A percentile compares a stretch with the other conserved stretches of the same genome.
These are phyloP conservation scores for Pleurotus tuber-regium DNA, from an alignment of 768 basidiomycete species.

Conservation along the genomic window DNA sequence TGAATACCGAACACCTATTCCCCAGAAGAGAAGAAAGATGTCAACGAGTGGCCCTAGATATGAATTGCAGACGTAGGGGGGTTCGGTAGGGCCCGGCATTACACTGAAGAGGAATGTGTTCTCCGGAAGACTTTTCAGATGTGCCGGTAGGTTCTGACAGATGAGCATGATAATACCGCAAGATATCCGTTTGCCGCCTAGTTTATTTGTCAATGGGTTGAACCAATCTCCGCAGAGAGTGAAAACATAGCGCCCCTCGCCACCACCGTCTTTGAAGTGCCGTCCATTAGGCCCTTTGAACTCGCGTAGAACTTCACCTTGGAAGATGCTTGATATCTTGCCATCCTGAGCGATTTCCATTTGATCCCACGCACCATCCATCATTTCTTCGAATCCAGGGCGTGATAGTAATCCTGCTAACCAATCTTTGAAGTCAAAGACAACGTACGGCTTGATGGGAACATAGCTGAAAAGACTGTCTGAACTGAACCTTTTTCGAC, in stretches of 20 bases:
- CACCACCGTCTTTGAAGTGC: conserved; percentile 17
- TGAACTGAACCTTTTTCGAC: not conserved
- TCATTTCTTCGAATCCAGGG: conserved; percentile 19
- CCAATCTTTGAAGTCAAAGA: conserved; percentile 25
- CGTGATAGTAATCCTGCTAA: conserved; percentile 22
- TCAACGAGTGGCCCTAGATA: conserved; percentile 26
- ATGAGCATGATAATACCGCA: conserved; percentile 29
- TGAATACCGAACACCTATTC: conserved; percentile 23
- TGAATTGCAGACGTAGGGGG: conserved; percentile 21
- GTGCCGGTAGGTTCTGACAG: conserved; percentile 34
- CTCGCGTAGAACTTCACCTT: conserved; percentile 19
- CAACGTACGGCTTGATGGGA: conserved; percentile 20
- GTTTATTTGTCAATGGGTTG: conserved; percentile 28
- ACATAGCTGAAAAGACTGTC: not conserved
- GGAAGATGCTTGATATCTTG: conserved; percentile 23
- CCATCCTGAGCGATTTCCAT: conserved; percentile 9
- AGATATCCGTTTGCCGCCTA: conserved; percentile 24
- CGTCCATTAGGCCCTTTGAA: conserved; percentile 25
- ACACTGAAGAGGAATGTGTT: conserved; percentile 33
- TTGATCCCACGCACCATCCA: conserved; percentile 22
- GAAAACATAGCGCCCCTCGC: conserved; percentile 28
- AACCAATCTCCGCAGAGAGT: conserved; percentile 32
- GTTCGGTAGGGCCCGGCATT: conserved; percentile 35
- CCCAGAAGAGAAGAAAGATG: conserved; percentile 26
- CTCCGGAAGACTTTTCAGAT: conserved; percentile 25